Conservation (phyloP, 2,329 filamentous ascomycete species). For the Simplicillium sp. region DNA sequence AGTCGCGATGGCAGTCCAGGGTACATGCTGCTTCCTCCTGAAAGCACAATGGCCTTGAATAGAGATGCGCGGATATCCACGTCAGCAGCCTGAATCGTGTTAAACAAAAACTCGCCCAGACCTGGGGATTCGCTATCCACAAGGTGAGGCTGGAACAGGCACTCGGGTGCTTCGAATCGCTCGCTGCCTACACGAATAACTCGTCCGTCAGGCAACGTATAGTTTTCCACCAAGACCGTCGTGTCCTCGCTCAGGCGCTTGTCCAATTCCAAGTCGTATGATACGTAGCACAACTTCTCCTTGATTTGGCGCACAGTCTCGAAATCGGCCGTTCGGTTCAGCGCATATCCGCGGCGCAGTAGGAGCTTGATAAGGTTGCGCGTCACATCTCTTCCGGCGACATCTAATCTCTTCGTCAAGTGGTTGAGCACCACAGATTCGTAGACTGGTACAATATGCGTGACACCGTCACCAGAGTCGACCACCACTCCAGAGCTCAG, state of each 20-base stretch:
- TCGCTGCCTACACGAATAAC: constrained; percentile 95
- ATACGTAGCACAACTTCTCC: constrained; percentile 99
- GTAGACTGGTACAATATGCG: constrained; percentile 97
- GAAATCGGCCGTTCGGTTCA: constrained; percentile 97
- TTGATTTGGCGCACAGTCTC: constrained; percentile 99
- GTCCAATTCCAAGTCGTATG: constrained; percentile 94
- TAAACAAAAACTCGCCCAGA: constrained; percentile 95
- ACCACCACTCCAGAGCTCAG: constrained; percentile 93
- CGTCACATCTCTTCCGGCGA: constrained; percentile 95
- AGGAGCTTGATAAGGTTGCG: constrained; percentile 94
- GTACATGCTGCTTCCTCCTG: constrained; percentile 98
- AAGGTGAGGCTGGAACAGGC: constrained; percentile 94
- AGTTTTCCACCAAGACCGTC: constrained; percentile 92
- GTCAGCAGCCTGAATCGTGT: constrained; percentile 93
- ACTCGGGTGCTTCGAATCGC: constrained; percentile 95
- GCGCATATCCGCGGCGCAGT: constrained; percentile 84
- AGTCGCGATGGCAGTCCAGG: constrained; percentile 86
- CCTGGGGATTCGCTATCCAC: constrained; percentile 96
- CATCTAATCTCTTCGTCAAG: constrained; percentile 85
- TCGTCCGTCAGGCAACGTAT: constrained; percentile 91
- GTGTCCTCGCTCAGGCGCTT: constrained; percentile 95
- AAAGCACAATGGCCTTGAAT: constrained; percentile 96
- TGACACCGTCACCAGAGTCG: constrained; percentile 96
- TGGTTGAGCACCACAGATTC: constrained; percentile 97
- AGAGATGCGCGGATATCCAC: constrained; percentile 89